These are phyloP conservation scores for Phytopythium kandeliae DNA, from an alignment of 352 stramenopile genomes.

Conservation along the genomic window DNA sequence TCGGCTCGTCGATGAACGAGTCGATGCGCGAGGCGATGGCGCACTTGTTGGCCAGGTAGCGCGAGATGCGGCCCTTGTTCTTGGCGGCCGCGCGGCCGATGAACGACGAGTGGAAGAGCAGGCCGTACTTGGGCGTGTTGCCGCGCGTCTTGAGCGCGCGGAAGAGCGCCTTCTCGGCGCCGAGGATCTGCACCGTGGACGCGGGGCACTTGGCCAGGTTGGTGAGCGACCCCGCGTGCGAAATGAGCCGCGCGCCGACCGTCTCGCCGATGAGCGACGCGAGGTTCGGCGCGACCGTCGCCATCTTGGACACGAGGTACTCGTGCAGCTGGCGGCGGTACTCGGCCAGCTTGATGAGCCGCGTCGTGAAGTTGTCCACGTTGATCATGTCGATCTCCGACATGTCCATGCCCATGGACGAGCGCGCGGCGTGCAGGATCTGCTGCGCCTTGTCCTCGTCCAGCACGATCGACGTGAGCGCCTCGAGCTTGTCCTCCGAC, in stretches of 20 bases:
- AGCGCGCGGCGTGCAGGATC: conserved; percentile 92
- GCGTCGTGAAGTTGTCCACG: conserved; percentile 97
- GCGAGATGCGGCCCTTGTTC: conserved; percentile 99
- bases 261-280: conserved; percentile 98
- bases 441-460: conserved; percentile 96
- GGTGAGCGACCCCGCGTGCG: conserved; percentile 98
- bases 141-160: conserved; percentile 99
- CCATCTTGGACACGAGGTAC: conserved; percentile 97
- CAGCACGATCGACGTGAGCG: conserved; percentile 91
- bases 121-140: conserved; percentile 99
- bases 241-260: conserved; percentile 99
- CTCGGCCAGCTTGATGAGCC: conserved; percentile 98
- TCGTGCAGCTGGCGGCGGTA: conserved; percentile 95
- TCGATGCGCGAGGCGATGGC: conserved; percentile 99
- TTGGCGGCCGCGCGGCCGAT: conserved; percentile 98
- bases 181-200: conserved; percentile 99
- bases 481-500: conserved; percentile 74
- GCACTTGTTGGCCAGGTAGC: conserved; percentile 99
- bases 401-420: conserved; percentile 99
- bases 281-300: conserved; percentile 98
- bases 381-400: conserved; percentile 99
- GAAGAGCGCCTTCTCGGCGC: conserved; percentile 99
- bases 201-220: conserved; percentile 99
- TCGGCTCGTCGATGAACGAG: conserved; percentile 96
- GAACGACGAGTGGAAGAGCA: conserved; percentile 99